Conservation (phyloP, 345 rosid genomes). For the Linum lewisii region DNA sequence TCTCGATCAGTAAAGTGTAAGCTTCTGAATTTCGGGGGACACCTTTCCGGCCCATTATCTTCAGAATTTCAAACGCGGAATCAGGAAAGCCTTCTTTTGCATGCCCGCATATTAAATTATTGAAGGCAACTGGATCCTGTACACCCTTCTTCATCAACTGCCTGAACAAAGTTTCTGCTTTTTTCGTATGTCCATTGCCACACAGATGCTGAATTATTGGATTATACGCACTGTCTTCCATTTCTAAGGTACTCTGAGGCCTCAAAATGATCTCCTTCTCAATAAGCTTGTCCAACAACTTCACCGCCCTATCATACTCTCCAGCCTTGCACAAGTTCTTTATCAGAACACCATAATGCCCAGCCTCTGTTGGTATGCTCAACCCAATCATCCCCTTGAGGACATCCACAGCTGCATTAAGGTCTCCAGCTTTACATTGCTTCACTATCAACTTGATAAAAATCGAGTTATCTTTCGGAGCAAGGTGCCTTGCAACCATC, state of each 20-base stretch:
- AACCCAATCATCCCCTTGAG: constrained; percentile 71
- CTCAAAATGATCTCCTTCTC: constrained; percentile 70
- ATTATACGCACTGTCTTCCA: constrained; percentile 59
- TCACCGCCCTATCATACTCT: constrained; percentile 54
- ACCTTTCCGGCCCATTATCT: constrained; percentile 75
- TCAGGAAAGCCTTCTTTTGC: constrained; percentile 77
- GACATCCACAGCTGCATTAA: constrained; percentile 65
- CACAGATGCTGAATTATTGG: constrained; percentile 61
- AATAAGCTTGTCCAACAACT: constrained; percentile 59
- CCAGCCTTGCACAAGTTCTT: constrained; percentile 66
- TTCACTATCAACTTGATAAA: constrained; percentile 52
- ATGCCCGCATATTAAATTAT: constrained; percentile 64
- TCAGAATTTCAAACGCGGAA: constrained; percentile 67
- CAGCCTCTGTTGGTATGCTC: constrained; percentile 68
- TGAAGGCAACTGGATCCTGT: constrained; percentile 56
- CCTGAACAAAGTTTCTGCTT: constrained; percentile 78
- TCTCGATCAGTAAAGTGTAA: constrained; percentile 61
- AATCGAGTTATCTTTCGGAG: constrained; percentile 64
- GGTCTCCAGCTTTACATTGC: constrained; percentile 53
- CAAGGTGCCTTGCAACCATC: constrained; percentile 52
- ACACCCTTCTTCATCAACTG: constrained; percentile 85
- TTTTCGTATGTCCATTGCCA: constrained; percentile 53
- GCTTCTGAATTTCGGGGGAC: constrained; percentile 63
- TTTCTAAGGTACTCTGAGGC: constrained; percentile 54
- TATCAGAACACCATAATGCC: constrained; percentile 72